Evolutionary conservation across 1,284 basidiomycete species (phyloP).

Genomic region (Naganishia cerealis): DNA sequence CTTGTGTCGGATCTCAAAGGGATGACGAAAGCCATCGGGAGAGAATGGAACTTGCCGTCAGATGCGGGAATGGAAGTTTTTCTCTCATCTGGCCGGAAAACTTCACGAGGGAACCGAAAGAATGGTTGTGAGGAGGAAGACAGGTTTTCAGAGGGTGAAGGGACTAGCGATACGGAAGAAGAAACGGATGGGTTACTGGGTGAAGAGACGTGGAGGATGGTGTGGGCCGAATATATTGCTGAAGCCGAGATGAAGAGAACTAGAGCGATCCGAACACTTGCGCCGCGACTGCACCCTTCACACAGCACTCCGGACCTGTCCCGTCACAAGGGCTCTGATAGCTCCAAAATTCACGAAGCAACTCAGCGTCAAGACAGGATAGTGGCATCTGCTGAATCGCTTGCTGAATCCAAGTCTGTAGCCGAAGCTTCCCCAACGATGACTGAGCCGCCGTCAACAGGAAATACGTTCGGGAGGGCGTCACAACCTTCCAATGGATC

Average conservation of each 20-base stretch:
- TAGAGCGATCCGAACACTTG: not conserved
- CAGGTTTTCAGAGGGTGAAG: constrained; percentile 6
- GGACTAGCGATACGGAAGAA: constrained; percentile 4
- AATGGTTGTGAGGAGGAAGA: not conserved
- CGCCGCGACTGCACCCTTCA: not conserved
- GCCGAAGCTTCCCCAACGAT: not conserved
- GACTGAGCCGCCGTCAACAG: constrained; percentile 12
- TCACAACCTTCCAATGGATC: not conserved
- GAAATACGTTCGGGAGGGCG: constrained; percentile 18
- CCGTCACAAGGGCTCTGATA: not conserved
- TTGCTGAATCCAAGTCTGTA: not conserved
- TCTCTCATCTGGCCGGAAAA: constrained; percentile 35
- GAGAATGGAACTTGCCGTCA: constrained; percentile 51
- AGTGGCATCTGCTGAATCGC: not conserved
- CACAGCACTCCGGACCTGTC: not conserved
- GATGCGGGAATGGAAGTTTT: constrained; percentile 48
- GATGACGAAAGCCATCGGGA: constrained; percentile 51
- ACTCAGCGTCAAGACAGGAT: not conserved
- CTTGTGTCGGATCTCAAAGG: constrained; percentile 48
- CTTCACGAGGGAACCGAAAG: constrained; percentile 3
- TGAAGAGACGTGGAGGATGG: constrained; percentile 31
- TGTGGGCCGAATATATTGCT: constrained; percentile 26
- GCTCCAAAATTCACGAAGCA: not conserved
- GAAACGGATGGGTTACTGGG: constrained; percentile 17
- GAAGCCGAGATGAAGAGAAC: constrained; percentile 8